Percentiles rank a stretch among this genome's conserved stretches.
Evolutionary conservation across 805 yeast genomes (phyloP).

Genomic region (Kazachstania psychrophila): DNA sequence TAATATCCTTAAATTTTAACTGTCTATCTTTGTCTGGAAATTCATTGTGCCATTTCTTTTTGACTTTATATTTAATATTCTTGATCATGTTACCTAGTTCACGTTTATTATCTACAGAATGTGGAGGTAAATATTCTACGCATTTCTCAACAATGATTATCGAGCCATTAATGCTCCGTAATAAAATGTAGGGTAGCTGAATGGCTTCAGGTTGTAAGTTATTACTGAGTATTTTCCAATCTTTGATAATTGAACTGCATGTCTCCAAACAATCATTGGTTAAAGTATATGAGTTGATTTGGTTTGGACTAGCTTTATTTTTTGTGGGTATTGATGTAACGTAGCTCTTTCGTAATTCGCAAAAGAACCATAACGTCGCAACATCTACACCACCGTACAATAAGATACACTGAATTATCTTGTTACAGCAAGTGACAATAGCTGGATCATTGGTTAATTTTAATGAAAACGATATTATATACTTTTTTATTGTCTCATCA

Average conservation of each 20-base stretch:
- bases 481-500: conserved; percentile 33
- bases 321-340: too few relatives aligned
- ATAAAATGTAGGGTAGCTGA: too few relatives aligned
- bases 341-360: background rate
- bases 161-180: too few relatives aligned
- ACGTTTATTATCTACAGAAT: conserved; percentile 10
- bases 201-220: too few relatives aligned
- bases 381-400: conserved; percentile 39
- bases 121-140: too few relatives aligned
- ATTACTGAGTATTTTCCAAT: too few relatives aligned
- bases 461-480: conserved; percentile 29
- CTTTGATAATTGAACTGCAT: too few relatives aligned
- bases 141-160: too few relatives aligned
- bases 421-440: conserved; percentile 28
- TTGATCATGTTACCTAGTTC: conserved; percentile 9
- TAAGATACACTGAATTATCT: conserved; percentile 35
- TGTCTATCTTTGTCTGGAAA: background rate
- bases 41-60: conserved; percentile 6
- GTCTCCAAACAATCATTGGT: conserved; percentile 3
- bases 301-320: background rate
- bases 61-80: conserved; percentile 11
- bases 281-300: conserved; percentile 1
- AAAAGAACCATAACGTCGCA: conserved; percentile 36
- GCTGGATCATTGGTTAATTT: conserved; percentile 34
- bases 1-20: background rate